phyloP scores from a whole-genome alignment of 2,329 filamentous ascomycete species.

The Talaromyces sp. region DNA sequence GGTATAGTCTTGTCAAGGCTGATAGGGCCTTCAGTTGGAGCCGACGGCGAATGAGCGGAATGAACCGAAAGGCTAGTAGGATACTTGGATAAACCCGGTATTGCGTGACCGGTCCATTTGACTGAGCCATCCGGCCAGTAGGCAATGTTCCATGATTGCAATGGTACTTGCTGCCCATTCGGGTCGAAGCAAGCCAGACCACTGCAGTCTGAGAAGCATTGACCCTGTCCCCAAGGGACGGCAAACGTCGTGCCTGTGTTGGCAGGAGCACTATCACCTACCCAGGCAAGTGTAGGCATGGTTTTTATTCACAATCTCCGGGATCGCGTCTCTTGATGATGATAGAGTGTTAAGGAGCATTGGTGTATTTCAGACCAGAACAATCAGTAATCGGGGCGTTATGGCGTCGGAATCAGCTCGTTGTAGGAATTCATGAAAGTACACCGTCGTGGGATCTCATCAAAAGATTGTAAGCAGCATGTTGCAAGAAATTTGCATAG shows the following conservation, averaged over 20 bases:
- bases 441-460: neutral
- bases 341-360: neutral
- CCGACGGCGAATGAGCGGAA: constrained; percentile 29
- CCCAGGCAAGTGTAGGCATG: constrained; percentile 31
- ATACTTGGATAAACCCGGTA: constrained; percentile 42
- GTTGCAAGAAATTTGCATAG: neutral
- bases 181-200: constrained; percentile 34
- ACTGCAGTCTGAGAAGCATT: constrained; percentile 37
- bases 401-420: neutral
- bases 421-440: neutral
- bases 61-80: constrained; percentile 42
- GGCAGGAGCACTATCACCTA: constrained; percentile 38
- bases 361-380: neutral
- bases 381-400: neutral
- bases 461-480: neutral
- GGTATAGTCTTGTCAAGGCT: neutral
- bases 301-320: neutral
- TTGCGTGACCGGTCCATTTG: constrained; percentile 60
- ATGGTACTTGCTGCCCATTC: constrained; percentile 22
- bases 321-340: neutral
- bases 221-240: constrained; percentile 43
- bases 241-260: constrained; percentile 45
- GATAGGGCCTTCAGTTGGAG: constrained; percentile 13
- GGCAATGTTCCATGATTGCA: constrained; percentile 57
- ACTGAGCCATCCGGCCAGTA: constrained; percentile 61